Evolutionary conservation across 1,284 basidiomycete genomes (phyloP).

Genomic region (Melampsora larici-populina): DNA sequence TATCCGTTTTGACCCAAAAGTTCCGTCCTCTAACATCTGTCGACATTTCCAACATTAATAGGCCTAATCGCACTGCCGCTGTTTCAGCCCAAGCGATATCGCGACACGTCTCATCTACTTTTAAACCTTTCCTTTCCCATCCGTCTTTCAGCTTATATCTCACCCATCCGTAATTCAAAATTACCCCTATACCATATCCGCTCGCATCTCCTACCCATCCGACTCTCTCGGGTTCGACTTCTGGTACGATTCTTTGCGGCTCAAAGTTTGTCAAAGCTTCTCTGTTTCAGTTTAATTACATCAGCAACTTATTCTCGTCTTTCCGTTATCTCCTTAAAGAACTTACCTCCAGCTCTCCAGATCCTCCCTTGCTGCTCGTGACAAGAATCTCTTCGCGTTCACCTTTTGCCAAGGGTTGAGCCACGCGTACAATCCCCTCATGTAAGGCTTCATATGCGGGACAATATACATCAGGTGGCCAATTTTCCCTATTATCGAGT

Average conservation of each 20-base stretch:
- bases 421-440: no score
- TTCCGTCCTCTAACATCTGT: background rate
- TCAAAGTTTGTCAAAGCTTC: background rate
- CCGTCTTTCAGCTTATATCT: background rate
- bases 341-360: background rate
- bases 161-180: background rate
- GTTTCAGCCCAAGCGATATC: slow-evolving; percentile 5
- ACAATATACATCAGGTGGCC: no score
- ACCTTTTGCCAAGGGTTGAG: background rate
- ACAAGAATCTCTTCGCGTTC: background rate
- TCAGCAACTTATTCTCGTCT: no score
- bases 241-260: background rate
- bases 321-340: no score
- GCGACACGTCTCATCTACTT: no score
- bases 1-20: no score
- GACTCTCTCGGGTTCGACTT: background rate
- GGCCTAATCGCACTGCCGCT: background rate
- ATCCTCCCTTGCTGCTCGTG: background rate
- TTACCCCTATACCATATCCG: background rate
- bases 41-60: slow-evolving; percentile 5
- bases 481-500: background rate
- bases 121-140: background rate
- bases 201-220: no score
- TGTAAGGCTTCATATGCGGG: no score
- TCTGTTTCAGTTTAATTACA: no score